Evolutionary conservation across 805 yeast species (phyloP).

Genomic region (Grigorovia transvaalensis): DNA sequence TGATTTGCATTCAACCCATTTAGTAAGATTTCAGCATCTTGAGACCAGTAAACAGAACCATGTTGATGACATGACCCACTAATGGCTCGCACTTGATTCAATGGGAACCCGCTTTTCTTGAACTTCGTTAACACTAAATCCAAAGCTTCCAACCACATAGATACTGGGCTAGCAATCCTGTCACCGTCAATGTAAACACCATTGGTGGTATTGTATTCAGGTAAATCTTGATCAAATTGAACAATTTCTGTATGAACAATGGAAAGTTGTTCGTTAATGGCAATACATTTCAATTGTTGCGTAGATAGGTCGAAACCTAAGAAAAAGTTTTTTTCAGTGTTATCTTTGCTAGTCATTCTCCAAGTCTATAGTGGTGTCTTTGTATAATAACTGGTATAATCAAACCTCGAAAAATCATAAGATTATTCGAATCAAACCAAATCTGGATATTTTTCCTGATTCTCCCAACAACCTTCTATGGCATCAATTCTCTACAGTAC

Average conservation of each 20-base stretch:
- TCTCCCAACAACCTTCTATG: neutral
- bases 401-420: neutral
- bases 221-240: conserved; percentile 59
- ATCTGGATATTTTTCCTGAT: neutral
- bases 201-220: conserved; percentile 52
- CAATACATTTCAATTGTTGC: conserved; percentile 74
- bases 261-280: conserved; percentile 43
- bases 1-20: conserved; percentile 25
- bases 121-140: conserved; percentile 45
- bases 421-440: neutral
- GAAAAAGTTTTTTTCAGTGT: conserved; percentile 17
- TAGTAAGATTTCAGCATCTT: conserved; percentile 35
- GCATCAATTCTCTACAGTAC: neutral
- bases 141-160: conserved; percentile 83
- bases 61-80: conserved; percentile 90
- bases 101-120: conserved; percentile 48
- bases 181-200: conserved; percentile 55
- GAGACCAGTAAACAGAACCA: conserved; percentile 77
- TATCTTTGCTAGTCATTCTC: neutral
- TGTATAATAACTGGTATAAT: neutral
- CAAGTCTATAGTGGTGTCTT: neutral
- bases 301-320: conserved; percentile 84
- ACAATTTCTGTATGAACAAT: conserved; percentile 50
- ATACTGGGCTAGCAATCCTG: conserved; percentile 68
- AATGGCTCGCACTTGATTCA: conserved; percentile 50